Conservation (phyloP, 495 filamentous ascomycete genomes). For the Acidiella bohemica region DNA sequence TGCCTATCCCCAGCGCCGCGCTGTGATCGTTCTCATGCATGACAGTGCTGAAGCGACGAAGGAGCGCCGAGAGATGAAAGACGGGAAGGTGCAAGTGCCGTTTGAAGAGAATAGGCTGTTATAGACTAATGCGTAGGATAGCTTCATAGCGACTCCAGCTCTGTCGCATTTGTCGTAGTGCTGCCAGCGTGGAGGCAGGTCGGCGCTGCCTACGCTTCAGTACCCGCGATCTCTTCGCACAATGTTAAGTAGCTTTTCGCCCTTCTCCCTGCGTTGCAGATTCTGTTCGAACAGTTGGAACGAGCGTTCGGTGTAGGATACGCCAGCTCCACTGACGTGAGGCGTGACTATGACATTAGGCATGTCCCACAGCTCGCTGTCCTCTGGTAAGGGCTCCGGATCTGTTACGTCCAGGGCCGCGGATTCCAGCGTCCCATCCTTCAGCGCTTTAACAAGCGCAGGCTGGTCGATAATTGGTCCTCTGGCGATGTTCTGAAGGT, state of each 20-base stretch:
- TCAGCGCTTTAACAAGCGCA: constrained; percentile 50
- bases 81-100: too few relatives aligned
- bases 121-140: too few relatives aligned
- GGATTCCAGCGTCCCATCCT: constrained; percentile 43
- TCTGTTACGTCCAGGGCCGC: constrained; percentile 79
- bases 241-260: constrained; percentile 51
- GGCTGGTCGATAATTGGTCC: constrained; percentile 59
- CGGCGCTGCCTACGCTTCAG: too few relatives aligned
- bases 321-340: constrained; percentile 55
- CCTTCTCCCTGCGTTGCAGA: constrained; percentile 42
- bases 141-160: too few relatives aligned
- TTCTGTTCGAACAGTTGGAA: constrained; percentile 51
- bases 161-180: too few relatives aligned
- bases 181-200: too few relatives aligned
- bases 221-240: constrained; percentile 53
- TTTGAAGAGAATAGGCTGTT: too few relatives aligned
- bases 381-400: constrained; percentile 63
- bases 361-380: constrained; percentile 58
- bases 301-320: constrained; percentile 44
- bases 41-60: too few relatives aligned
- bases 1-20: too few relatives aligned
- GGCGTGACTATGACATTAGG: constrained; percentile 66
- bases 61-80: too few relatives aligned
- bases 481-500: constrained; percentile 61
- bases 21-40: too few relatives aligned